Conservation (phyloP, 2,329 filamentous ascomycete genomes). For the Calonectria honghensis region DNA sequence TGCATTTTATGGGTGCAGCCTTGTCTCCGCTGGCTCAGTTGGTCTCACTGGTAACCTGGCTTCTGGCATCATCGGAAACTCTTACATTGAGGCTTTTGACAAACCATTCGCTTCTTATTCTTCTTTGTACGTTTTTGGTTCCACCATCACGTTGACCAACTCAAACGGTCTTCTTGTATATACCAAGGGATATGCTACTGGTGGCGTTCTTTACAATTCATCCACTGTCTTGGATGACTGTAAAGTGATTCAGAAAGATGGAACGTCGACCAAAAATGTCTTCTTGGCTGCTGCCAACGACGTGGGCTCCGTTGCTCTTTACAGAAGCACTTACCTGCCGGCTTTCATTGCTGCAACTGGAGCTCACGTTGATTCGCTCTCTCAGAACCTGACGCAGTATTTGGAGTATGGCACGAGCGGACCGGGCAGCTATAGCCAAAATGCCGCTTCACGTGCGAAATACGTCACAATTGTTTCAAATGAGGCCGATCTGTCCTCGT, state of each 20-base stretch:
- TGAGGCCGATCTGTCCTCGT: slow-evolving; percentile 55
- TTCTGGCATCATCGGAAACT: slow-evolving; percentile 64
- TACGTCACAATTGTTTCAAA: slow-evolving; percentile 59
- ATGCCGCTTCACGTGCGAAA: slow-evolving; percentile 56
- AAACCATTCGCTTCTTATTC: slow-evolving; percentile 65
- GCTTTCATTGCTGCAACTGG: slow-evolving; percentile 62
- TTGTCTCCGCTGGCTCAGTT: slow-evolving; percentile 61
- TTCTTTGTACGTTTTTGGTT: slow-evolving; percentile 64
- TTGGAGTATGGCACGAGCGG: slow-evolving; percentile 65
- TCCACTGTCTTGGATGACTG: slow-evolving; percentile 64
- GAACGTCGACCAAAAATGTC: slow-evolving; percentile 60
- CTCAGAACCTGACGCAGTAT: slow-evolving; percentile 61
- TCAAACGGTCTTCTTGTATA: slow-evolving; percentile 59
- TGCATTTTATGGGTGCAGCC: slow-evolving; percentile 63
- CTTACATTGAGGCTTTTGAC: slow-evolving; percentile 65
- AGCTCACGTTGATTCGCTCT: slow-evolving; percentile 55
- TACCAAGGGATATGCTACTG: slow-evolving; percentile 59
- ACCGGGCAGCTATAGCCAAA: slow-evolving; percentile 62
- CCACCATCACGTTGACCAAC: slow-evolving; percentile 63
- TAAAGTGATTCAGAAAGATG: slow-evolving; percentile 57
- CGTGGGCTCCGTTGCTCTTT: slow-evolving; percentile 63
- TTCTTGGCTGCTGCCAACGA: slow-evolving; percentile 65
- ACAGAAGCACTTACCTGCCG: slow-evolving; percentile 61
- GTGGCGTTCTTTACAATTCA: slow-evolving; percentile 59
- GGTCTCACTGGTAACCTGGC: slow-evolving; percentile 56